Evolutionary conservation across 2,329 filamentous ascomycete species (phyloP).

Genomic region (Neocatenulostroma microsporum): DNA sequence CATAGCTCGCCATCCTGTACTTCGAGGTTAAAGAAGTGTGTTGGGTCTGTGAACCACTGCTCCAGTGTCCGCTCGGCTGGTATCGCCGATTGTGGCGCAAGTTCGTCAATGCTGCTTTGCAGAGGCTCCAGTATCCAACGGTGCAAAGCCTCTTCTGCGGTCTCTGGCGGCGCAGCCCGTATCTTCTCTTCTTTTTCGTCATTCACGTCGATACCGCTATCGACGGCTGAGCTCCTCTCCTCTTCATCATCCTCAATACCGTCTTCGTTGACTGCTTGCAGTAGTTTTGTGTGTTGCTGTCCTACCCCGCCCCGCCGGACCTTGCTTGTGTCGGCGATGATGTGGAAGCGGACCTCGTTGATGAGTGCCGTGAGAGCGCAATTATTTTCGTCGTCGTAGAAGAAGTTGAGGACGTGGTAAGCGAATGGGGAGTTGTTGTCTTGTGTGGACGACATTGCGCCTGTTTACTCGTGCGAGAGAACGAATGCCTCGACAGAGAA

Average conservation of each 20-base stretch:
- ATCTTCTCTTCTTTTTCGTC: slow-evolving; percentile 2
- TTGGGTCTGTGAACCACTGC: slow-evolving; percentile 26
- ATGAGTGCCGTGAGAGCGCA: slow-evolving; percentile 27
- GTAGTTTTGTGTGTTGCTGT: slow-evolving; percentile 18
- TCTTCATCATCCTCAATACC: slow-evolving; percentile 13
- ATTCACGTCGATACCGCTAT: slow-evolving; percentile 24
- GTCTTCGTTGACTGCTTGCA: slow-evolving; percentile 18
- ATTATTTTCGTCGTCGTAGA: slow-evolving; percentile 25
- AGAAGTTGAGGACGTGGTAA: slow-evolving; percentile 27
- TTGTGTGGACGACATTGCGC: slow-evolving; percentile 1
- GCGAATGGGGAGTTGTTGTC: not conserved
- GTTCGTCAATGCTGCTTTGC: slow-evolving; percentile 10
- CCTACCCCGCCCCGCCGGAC: slow-evolving; percentile 14
- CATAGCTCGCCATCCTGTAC: slow-evolving; percentile 16
- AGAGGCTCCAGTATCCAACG: slow-evolving; percentile 27
- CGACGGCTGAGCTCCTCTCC: slow-evolving; percentile 12
- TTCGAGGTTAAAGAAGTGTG: slow-evolving; percentile 25
- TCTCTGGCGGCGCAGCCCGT: slow-evolving; percentile 17
- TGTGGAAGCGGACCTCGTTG: slow-evolving; percentile 26
- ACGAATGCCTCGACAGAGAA: no score
- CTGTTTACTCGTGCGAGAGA: no score
- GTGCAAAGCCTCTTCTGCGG: slow-evolving; percentile 23
- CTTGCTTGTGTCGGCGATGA: slow-evolving; percentile 23
- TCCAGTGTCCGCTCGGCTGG: slow-evolving; percentile 17
- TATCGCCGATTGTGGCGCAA: slow-evolving; percentile 8